Conservation (phyloP, 306 rosid species). For the Senna tora region DNA sequence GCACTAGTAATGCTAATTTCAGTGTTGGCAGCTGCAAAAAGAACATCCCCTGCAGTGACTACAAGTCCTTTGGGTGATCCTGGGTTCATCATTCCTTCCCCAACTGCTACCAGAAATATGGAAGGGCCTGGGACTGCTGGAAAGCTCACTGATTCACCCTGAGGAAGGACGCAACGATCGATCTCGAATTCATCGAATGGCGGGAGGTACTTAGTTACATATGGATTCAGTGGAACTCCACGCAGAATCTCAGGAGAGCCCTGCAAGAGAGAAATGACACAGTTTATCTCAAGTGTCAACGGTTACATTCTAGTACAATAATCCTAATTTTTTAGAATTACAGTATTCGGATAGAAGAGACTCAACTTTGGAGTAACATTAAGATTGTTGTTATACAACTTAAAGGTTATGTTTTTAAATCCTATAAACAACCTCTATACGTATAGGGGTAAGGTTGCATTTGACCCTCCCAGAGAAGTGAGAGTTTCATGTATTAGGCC, state of each 20-base stretch:
- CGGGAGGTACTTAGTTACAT: constrained; percentile 59
- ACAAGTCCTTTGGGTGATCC: constrained; percentile 32
- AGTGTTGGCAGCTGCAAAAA: constrained; percentile 62
- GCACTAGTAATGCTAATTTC: constrained; percentile 51
- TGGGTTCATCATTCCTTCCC: constrained; percentile 56
- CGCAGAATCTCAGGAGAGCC: constrained; percentile 65
- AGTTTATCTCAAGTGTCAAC: too few species aligned
- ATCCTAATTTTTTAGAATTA: too few species aligned
- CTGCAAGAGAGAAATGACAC: constrained; percentile 42
- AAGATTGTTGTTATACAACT: too few species aligned
- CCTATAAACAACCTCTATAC: too few species aligned
- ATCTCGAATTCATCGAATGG: constrained; percentile 85
- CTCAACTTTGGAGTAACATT: too few species aligned
- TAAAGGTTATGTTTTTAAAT: too few species aligned
- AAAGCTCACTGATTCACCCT: constrained; percentile 45
- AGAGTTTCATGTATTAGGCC: too few species aligned
- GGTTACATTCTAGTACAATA: too few species aligned
- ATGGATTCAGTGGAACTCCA: constrained; percentile 53
- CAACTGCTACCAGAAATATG: constrained; percentile 52
- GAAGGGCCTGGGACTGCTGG: constrained; percentile 69
- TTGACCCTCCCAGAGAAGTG: too few species aligned
- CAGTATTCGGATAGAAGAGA: too few species aligned
- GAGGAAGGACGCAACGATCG: constrained; percentile 62
- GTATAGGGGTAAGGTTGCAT: too few species aligned
- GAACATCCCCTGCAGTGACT: constrained; percentile 61